These are phyloP conservation scores for Monosporascus sp. DNA, from an alignment of 2,329 filamentous ascomycete genomes.

Conservation along the genomic window DNA sequence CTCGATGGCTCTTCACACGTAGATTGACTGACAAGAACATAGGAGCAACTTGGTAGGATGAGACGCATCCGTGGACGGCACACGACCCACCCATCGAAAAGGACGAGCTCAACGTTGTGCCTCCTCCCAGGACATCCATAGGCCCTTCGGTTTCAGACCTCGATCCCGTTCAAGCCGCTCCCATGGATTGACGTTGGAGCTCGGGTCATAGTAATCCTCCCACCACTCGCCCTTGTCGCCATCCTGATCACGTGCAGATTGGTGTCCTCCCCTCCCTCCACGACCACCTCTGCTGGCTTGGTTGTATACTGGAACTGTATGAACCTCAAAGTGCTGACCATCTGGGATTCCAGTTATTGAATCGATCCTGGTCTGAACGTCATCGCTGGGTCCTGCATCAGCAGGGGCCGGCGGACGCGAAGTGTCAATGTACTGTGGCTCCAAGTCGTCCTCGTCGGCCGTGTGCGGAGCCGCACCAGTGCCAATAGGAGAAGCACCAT, in stretches of 20 bases:
- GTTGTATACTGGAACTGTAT: constrained; percentile 1
- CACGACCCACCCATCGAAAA: neutral
- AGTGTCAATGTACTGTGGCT: constrained; percentile 26
- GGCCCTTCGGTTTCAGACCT: constrained; percentile 37
- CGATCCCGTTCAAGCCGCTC: constrained; percentile 44
- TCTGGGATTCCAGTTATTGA: constrained; percentile 15
- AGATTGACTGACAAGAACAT: neutral
- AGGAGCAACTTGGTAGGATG: neutral
- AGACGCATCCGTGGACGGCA: neutral
- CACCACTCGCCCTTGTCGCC: constrained; percentile 51
- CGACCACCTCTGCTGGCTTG: constrained; percentile 1
- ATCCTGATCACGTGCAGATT: constrained; percentile 12
- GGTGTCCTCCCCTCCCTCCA: constrained; percentile 12
- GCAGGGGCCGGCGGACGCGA: constrained; percentile 24
- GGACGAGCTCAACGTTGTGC: constrained; percentile 10
- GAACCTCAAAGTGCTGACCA: neutral
- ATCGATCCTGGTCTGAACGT: constrained; percentile 22
- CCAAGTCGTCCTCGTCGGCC: constrained; percentile 8
- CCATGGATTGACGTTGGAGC: constrained; percentile 71
- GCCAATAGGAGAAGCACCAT: constrained; percentile 8
- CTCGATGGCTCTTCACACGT: neutral
- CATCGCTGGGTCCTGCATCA: constrained; percentile 5
- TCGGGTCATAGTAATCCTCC: constrained; percentile 62
- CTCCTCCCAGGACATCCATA: constrained; percentile 37
- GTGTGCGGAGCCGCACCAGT: neutral